phyloP scores from a whole-genome alignment of 2,329 filamentous ascomycete genomes.

The Xylariaceae sp. region DNA sequence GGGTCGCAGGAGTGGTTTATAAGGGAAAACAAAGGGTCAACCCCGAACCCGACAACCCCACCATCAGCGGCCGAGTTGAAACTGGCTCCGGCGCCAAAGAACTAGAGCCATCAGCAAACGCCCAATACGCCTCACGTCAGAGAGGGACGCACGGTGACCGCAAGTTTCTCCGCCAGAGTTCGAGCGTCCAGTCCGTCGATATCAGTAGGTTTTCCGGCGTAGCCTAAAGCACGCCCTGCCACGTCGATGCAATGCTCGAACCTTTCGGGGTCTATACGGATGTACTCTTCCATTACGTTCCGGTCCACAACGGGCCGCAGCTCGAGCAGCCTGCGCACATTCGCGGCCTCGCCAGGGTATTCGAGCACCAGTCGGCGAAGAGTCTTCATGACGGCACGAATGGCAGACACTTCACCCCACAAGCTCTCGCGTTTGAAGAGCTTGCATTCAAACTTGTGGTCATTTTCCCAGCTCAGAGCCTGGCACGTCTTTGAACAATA shows the following conservation, averaged over 20 bases:
- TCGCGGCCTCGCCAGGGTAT: constrained; percentile 11
- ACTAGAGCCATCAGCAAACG: constrained; percentile 16
- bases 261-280: constrained; percentile 18
- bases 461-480: constrained; percentile 27
- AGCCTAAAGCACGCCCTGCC: constrained; percentile 22
- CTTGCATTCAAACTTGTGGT: constrained; percentile 30
- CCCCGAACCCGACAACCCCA: constrained; percentile 19
- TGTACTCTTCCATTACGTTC: constrained; percentile 15
- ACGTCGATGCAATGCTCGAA: constrained; percentile 22
- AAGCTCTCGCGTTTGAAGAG: constrained; percentile 22
- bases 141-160: constrained; percentile 23
- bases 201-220: constrained; percentile 17
- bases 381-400: constrained; percentile 26
- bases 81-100: constrained; percentile 19
- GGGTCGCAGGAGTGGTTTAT: constrained; percentile 49
- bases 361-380: constrained; percentile 25
- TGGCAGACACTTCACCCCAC: constrained; percentile 19
- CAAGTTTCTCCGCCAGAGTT: constrained; percentile 15
- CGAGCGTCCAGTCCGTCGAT: constrained; percentile 16
- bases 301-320: constrained; percentile 20
- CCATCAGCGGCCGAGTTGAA: constrained; percentile 23
- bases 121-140: neutral
- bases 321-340: constrained; percentile 17
- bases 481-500: constrained; percentile 31
- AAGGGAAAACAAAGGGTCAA: constrained; percentile 27